phyloP scores from a whole-genome alignment of 768 basidiomycete species.

The Leccinum ochraceum region DNA sequence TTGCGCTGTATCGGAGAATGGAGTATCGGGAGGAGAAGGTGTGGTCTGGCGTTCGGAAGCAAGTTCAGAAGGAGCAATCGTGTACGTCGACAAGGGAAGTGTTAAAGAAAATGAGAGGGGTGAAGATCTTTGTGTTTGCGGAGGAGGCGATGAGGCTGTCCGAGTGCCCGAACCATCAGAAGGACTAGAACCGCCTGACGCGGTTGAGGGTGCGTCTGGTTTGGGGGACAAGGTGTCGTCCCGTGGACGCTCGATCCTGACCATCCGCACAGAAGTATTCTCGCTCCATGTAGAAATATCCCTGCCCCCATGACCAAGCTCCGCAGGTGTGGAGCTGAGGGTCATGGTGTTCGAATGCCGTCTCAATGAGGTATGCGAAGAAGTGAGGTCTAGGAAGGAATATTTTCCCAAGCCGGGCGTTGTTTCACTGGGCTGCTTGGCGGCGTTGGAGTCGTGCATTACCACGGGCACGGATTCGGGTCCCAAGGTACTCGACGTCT shows the following conservation, averaged over 20 bases:
- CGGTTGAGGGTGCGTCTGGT: constrained; percentile 36
- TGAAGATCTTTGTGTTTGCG: constrained; percentile 27
- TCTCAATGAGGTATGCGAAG: constrained; percentile 28
- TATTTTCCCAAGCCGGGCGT: constrained; percentile 33
- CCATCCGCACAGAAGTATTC: constrained; percentile 19
- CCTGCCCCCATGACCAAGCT: constrained; percentile 23
- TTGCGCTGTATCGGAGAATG: constrained; percentile 14
- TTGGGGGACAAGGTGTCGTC: constrained; percentile 17
- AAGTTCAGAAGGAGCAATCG: constrained; percentile 19
- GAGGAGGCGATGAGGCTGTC: constrained; percentile 19
- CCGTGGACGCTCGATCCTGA: constrained; percentile 21
- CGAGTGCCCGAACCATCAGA: constrained; percentile 25
- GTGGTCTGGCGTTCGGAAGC: constrained; percentile 20
- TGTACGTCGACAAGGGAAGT: constrained; percentile 44
- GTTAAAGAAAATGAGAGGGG: constrained; percentile 48
- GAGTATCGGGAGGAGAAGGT: constrained; percentile 21
- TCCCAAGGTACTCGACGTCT: constrained; percentile 25
- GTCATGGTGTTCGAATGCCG: constrained; percentile 30
- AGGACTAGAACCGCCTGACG: constrained; percentile 30
- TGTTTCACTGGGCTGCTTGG: constrained; percentile 20
- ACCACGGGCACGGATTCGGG: constrained; percentile 35
- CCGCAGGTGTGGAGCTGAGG: constrained; percentile 29
- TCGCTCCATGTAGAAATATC: constrained; percentile 19
- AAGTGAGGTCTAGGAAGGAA: constrained; percentile 34
- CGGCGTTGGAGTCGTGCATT: constrained; percentile 26